Evolutionary conservation across 2,329 filamentous ascomycete species (phyloP), one percentile per base, ranked within the genome.

Genomic region (Dactylellina drechsleri): DNA sequence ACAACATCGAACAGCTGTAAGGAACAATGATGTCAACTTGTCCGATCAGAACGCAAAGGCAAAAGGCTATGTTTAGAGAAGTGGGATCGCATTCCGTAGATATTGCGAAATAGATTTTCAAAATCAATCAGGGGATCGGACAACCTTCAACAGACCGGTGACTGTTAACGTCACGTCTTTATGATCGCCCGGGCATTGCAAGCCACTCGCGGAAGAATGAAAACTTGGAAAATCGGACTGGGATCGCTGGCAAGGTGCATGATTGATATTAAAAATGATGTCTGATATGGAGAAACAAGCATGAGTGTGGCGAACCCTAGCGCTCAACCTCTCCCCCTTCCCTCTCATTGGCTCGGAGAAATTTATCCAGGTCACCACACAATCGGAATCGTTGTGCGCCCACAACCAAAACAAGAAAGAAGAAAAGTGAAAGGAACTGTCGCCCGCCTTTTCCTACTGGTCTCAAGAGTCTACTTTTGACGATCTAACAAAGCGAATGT

Each of bases 271-370:
- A 12, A 50, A 57, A 49, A 18, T 16, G 47, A 18, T 28, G 20
- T 65, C 66, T 71, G 59, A 71, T 71, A 71, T 45, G 52, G 45
- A 43, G 47, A 40, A 49, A 36, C 41, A 31, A 57, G 49, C 66
- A n/a, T 49, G 18, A 23, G 54, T 71, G 66, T 71, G 66, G 66
- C 66, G 62, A 58, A 40, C 43, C 66, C 66, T n/a, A 20, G 58
- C 43, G 31, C 41, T 18, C 59, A 36, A 58, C 52, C 59, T 18
- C 62, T 36, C 31, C 31, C 31, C 31, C 31, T 36, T 7, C 31
- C 31, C 6, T 62, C 16, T 62, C 57, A 70, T 70, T 70, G 66
- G 66, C 20, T 28, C 54, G 10, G 23, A 12, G 18, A 43, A 15
- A 36, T 58, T 58, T 40, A 23, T 26, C 54, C 54, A 45, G 26